Percentiles rank a stretch among this genome's conserved stretches.
These are phyloP conservation scores for Obba rivulosa DNA, from an alignment of 768 basidiomycete species.

Conservation along the genomic window DNA sequence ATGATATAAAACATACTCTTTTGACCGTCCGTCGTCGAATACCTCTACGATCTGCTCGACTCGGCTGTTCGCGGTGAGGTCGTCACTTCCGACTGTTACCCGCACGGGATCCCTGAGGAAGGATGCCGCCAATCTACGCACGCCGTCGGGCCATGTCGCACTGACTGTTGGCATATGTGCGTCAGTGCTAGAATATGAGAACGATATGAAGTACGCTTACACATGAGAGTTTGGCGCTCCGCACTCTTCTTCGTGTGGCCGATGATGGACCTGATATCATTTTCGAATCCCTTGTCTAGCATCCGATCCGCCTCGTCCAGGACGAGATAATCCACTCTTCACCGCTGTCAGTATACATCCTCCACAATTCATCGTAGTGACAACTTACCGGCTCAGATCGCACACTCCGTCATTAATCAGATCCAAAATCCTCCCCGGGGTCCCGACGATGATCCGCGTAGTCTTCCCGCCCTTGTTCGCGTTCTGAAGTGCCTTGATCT, in stretches of 20 bases:
- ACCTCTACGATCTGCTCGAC: slow-evolving; percentile 95
- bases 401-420: slow-evolving; percentile 83
- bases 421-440: slow-evolving; percentile 91
- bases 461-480: slow-evolving; percentile 41
- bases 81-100: slow-evolving; percentile 93
- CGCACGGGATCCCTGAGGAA: slow-evolving; percentile 84
- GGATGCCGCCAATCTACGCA: slow-evolving; percentile 80
- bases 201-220: slow-evolving; percentile 39
- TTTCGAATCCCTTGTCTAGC: slow-evolving; percentile 98
- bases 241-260: slow-evolving; percentile 58
- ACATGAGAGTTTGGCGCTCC: slow-evolving; percentile 92
- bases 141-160: slow-evolving; percentile 97
- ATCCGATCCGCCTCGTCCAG: slow-evolving; percentile 98
- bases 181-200: neutral
- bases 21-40: slow-evolving; percentile 76
- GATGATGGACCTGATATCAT: slow-evolving; percentile 92
- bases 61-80: slow-evolving; percentile 88
- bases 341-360: slow-evolving; percentile 3
- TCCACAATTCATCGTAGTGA: neutral
- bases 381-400: slow-evolving; percentile 67
- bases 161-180: slow-evolving; percentile 52
- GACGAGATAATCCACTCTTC: slow-evolving; percentile 84
- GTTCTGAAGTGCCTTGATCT: slow-evolving; percentile 63
- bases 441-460: slow-evolving; percentile 86
- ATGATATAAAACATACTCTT: slow-evolving; percentile 63